Conservation (phyloP, 2,329 filamentous ascomycete genomes). For the Cytospora chrysosperma region DNA sequence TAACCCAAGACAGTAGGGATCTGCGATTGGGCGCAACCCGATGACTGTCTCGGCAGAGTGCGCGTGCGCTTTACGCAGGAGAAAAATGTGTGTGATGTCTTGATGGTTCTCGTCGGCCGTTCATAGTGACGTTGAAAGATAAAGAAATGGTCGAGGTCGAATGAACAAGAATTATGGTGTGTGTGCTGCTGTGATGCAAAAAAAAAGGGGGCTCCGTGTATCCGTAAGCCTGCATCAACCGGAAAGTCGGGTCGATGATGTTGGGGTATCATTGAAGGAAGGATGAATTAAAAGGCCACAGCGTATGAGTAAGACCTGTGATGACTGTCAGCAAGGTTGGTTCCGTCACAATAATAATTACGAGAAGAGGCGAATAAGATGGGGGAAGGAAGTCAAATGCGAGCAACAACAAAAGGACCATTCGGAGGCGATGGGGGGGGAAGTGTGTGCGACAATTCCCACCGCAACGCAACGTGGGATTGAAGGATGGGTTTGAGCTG, state of each 20-base stretch:
- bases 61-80: constrained; percentile 16
- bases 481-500: not conserved
- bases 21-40: constrained; percentile 16
- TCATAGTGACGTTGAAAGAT: not conserved
- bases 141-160: not conserved
- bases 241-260: not conserved
- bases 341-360: not conserved
- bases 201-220: constrained; percentile 6
- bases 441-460: constrained; percentile 10
- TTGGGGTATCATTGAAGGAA: constrained; percentile 8
- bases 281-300: constrained; percentile 4
- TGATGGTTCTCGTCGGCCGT: not conserved
- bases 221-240: constrained; percentile 4
- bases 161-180: constrained; percentile 1
- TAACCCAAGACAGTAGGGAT: constrained; percentile 7
- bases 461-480: constrained; percentile 19
- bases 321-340: constrained; percentile 19
- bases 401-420: constrained; percentile 9
- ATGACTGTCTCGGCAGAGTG: constrained; percentile 15
- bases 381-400: constrained; percentile 8
- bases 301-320: constrained; percentile 16
- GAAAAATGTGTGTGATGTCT: not conserved
- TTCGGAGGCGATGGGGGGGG: constrained; percentile 6
- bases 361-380: not conserved
- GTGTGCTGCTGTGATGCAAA: not conserved